A percentile compares a stretch with the other conserved stretches of the same genome.
Evolutionary conservation across 176 grass and related monocot species (phyloP).

Genomic region (Cenchrus purpureus): DNA sequence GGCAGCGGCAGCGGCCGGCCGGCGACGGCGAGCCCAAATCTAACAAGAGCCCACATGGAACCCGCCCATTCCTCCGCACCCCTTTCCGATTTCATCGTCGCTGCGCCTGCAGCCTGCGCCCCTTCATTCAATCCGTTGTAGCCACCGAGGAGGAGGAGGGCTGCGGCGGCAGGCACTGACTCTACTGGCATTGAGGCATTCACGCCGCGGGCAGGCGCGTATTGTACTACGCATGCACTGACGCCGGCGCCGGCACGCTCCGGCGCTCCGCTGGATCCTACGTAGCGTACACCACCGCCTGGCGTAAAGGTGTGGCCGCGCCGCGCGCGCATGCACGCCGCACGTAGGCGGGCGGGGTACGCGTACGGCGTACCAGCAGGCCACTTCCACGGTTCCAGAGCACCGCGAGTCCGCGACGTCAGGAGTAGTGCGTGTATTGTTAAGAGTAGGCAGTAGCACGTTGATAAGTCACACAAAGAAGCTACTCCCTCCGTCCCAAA

Average conservation of each 20-base stretch:
- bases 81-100: not conserved
- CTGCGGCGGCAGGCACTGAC: slow-evolving; percentile 4
- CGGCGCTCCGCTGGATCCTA: too few relatives aligned
- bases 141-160: slow-evolving; percentile 13
- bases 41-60: slow-evolving; percentile 40
- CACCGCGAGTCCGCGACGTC: too few relatives aligned
- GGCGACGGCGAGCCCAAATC: slow-evolving; percentile 19
- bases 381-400: too few relatives aligned
- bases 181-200: not conserved
- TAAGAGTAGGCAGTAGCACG: too few relatives aligned
- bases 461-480: too few relatives aligned
- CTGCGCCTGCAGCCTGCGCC: not conserved
- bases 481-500: too few relatives aligned
- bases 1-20: not conserved
- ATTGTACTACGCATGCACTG: not conserved
- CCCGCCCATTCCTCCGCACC: not conserved
- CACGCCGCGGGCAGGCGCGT: not conserved
- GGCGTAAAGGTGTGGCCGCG: not conserved
- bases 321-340: too few relatives aligned
- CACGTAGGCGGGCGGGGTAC: not conserved
- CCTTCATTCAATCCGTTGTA: slow-evolving; percentile 28
- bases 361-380: not conserved
- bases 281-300: not conserved
- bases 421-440: too few relatives aligned
- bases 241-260: not conserved